Percentiles rank a stretch among this genome's conserved stretches.
These are phyloP conservation scores for Macroventuria anomochaeta DNA, from an alignment of 2,329 filamentous ascomycete species.

Conservation along the genomic window DNA sequence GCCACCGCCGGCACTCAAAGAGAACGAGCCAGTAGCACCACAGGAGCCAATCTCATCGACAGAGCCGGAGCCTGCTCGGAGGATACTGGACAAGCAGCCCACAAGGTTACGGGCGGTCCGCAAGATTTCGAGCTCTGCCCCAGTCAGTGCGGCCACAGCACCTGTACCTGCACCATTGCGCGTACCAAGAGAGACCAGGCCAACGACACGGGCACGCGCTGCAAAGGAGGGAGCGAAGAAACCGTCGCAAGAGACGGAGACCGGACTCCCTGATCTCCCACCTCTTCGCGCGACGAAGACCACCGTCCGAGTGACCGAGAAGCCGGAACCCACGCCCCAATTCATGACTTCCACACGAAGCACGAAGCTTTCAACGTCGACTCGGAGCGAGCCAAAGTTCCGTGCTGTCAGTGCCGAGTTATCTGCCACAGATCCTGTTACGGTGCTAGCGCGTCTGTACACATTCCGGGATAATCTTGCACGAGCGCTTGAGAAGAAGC, in stretches of 20 bases:
- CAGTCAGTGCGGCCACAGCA: conserved; percentile 41
- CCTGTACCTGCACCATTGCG: conserved; percentile 37
- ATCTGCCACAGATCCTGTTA: conserved; percentile 52
- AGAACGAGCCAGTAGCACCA: conserved; percentile 44
- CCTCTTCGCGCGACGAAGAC: conserved; percentile 33
- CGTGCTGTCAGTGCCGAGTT: conserved; percentile 37
- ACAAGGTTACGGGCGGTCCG: conserved; percentile 45
- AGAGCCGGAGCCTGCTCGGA: conserved; percentile 34
- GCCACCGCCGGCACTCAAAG: conserved; percentile 41
- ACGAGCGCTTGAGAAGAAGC: conserved; percentile 51
- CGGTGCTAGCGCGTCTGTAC: conserved; percentile 54
- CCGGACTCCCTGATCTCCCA: conserved; percentile 33
- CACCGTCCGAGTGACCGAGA: conserved; percentile 27
- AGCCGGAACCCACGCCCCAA: conserved; percentile 22
- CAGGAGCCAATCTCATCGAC: conserved; percentile 25
- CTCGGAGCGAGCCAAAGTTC: conserved; percentile 29
- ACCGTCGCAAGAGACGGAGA: conserved; percentile 26
- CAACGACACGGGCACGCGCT: conserved; percentile 35
- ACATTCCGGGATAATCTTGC: conserved; percentile 56
- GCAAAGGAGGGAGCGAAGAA: conserved; percentile 30
- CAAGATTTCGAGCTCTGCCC: conserved; percentile 45
- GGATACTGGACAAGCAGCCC: conserved; percentile 44
- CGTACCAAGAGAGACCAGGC: conserved; percentile 37
- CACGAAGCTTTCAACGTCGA: conserved; percentile 24
- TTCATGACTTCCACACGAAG: conserved; percentile 10